A percentile compares a stretch with the other conserved stretches of the same genome.
Evolutionary conservation across 208 protist genomes (phyloP).

Genomic region (Acanthamoeba triangularis): DNA sequence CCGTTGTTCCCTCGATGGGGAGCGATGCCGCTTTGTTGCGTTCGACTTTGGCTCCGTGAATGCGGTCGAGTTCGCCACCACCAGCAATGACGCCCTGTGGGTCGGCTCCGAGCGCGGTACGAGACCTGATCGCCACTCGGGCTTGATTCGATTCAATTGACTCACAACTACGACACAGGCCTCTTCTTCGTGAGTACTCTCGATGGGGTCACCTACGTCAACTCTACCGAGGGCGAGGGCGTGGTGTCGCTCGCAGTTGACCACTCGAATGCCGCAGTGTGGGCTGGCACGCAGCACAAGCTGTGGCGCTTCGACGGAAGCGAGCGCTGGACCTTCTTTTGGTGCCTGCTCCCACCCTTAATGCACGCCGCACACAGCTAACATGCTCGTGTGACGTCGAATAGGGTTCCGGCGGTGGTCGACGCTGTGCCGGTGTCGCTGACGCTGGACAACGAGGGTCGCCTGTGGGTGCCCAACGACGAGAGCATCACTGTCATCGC

Average conservation of each 20-base stretch:
- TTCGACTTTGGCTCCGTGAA: constrained; percentile 62
- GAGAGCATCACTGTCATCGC: constrained; percentile 34
- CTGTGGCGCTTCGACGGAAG: constrained; percentile 68
- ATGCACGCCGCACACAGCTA: background rate
- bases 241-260: constrained; percentile 28
- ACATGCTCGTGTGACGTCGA: background rate
- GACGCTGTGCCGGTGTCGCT: constrained; percentile 43
- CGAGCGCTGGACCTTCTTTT: constrained; percentile 55
- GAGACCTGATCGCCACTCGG: background rate
- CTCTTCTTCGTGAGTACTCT: constrained; percentile 3
- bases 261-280: background rate
- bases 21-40: constrained; percentile 3
- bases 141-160: background rate
- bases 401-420: constrained; percentile 51
- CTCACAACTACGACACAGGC: too few relatives aligned
- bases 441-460: constrained; percentile 9
- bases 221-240: constrained; percentile 51
- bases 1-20: background rate
- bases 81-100: background rate
- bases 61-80: background rate
- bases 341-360: background rate
- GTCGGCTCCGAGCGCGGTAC: constrained; percentile 14
- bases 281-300: constrained; percentile 48
- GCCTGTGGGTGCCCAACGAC: constrained; percentile 70
- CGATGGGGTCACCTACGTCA: constrained; percentile 3